Evolutionary conservation across 108 stramenopile species (phyloP), one percentile per base, ranked within the genome.

Genomic region (Tribonema minus): DNA sequence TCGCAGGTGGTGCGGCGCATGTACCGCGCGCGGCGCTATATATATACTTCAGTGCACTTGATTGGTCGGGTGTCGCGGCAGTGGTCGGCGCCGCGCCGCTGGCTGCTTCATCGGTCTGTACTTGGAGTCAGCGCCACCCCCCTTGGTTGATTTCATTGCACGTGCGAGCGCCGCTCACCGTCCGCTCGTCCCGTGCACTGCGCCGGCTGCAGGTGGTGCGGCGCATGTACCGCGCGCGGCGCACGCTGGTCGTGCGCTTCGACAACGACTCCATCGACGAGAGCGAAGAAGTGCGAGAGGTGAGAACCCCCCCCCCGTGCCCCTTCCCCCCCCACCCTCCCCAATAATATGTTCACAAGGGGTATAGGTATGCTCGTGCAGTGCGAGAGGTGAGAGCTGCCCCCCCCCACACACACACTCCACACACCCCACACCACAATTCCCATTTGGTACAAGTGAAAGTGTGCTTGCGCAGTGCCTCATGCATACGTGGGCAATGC

Each of bases 191-290:
- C 9, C 20, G 15, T 54, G 15, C 9, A 54, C 9, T 54, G 46
- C 20, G 46, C 46, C 20, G 46, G 15, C 9, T 54, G 46, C 84
- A 86, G 3, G 91, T 90, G 4, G 89, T 91, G 5, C 87, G 93
- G 29, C 80, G 87, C 27, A 90, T 92, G 54, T 96, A 94, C 72
- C 87, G 95, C 4, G 92, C 92, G 35, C 83, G 92, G 64, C 82
- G 93, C 15, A 94, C 93, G 5, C 74, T 96, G 12, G 70, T 96
- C 41, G 37, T 96, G 27, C 87, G 90, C 68, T 96, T 92, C 83
- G 86, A 86, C 40, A 88, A 92, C 64, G 95, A 96, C 71, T 77
- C 88, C 2, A 74, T 94, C 36, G 95, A 96, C 64, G 95, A 96
- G 71, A 92, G 91, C 38, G 89, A 90, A 69, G 75, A 89, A n/a